phyloP scores from a whole-genome alignment of 345 rosid genomes.

The Ceriops tagal region DNA sequence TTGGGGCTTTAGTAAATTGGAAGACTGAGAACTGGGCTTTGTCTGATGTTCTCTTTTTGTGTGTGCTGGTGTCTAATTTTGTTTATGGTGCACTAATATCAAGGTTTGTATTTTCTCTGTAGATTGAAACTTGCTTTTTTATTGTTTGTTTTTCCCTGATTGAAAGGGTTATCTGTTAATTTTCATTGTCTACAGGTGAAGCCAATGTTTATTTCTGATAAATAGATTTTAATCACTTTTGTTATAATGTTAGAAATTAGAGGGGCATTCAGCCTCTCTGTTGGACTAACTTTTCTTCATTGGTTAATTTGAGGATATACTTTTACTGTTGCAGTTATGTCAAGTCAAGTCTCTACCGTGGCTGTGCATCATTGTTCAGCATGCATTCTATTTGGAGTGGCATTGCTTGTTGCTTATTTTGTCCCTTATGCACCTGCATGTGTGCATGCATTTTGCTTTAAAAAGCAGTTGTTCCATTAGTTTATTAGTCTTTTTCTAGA shows the following conservation, averaged over 20 bases:
- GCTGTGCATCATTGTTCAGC: neutral
- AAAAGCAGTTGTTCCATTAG: too few species aligned
- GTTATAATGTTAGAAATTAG: neutral
- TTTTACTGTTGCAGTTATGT: neutral
- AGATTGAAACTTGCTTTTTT: neutral
- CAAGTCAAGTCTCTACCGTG: neutral
- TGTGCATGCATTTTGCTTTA: too few species aligned
- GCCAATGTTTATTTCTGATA: neutral
- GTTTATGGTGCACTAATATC: constrained; percentile 51
- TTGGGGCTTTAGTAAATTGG: constrained; percentile 40
- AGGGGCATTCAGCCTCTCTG: neutral
- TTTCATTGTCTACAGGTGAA: neutral
- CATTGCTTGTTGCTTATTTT: constrained; percentile 6
- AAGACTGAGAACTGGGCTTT: constrained; percentile 47
- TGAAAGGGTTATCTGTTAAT: neutral
- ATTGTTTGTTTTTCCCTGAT: neutral
- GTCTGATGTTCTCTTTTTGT: constrained; percentile 56
- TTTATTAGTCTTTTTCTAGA: neutral
- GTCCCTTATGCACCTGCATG: neutral
- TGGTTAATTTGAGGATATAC: neutral
- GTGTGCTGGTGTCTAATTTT: constrained; percentile 66
- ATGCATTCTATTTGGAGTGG: neutral
- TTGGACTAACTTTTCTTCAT: neutral
- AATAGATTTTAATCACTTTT: neutral
- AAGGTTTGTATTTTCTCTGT: constrained; percentile 48